Evolutionary conservation across 352 stramenopile species (phyloP).

Genomic region (Globisporangium nagaii): DNA sequence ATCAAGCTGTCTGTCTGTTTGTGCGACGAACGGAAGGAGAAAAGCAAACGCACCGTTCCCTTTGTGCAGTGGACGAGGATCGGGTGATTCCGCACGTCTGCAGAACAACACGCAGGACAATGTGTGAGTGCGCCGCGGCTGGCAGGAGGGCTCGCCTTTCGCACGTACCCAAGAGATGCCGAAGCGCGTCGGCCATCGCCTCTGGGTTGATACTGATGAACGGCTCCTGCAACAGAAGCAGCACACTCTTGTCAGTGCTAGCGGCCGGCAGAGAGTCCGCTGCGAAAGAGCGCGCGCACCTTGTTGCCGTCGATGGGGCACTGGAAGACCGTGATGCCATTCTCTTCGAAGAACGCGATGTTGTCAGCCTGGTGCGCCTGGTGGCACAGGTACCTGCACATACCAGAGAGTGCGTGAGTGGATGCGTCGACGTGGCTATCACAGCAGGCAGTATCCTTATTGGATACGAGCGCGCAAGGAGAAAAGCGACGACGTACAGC

Average conservation of each 20-base stretch:
- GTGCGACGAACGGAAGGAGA: no score
- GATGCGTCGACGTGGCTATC: no score
- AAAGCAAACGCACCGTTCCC: constrained; percentile 53
- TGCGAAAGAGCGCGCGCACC: constrained; percentile 16
- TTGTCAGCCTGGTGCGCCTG: constrained; percentile 83
- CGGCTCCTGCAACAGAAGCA: constrained; percentile 42
- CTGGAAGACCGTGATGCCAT: constrained; percentile 78
- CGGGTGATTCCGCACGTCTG: constrained; percentile 82
- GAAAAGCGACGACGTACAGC: constrained; percentile 43
- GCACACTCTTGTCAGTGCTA: no score
- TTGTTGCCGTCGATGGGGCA: constrained; percentile 89
- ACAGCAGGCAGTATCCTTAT: no score
- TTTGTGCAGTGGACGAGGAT: constrained; percentile 88
- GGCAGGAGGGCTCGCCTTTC: no score
- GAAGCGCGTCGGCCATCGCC: constrained; percentile 70
- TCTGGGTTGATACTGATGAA: constrained; percentile 87
- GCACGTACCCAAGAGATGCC: constrained; percentile 61
- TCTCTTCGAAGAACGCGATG: constrained; percentile 74
- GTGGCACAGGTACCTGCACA: constrained; percentile 70
- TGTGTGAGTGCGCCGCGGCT: neutral
- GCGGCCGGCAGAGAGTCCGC: no score
- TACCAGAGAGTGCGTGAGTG: no score
- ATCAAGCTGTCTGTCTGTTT: no score
- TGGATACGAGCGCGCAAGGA: neutral
- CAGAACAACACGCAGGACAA: neutral